These are phyloP conservation scores for Cynara cardunculus DNA, from an alignment of 129 eudicot genomes.

Conservation along the genomic window DNA sequence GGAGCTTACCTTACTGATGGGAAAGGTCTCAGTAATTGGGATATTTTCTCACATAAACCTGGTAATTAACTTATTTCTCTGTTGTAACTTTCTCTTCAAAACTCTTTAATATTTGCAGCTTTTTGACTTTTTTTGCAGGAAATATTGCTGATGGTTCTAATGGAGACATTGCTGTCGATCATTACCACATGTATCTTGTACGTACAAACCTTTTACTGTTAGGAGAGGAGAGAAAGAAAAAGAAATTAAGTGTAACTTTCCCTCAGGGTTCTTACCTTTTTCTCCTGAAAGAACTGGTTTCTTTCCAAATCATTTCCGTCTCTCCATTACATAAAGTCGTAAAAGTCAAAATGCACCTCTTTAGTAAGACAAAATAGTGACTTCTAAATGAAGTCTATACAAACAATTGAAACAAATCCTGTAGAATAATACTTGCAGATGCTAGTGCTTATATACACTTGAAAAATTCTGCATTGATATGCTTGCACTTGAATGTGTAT, in stretches of 20 bases:
- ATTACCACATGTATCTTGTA: conserved; percentile 68
- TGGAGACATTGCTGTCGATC: conserved; percentile 75
- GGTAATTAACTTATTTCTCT: conserved; percentile 30
- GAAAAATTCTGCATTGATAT: not conserved
- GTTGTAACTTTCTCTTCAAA: not conserved
- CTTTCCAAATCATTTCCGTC: not conserved
- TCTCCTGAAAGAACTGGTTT: not conserved
- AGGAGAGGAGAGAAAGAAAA: no score
- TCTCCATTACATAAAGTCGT: not conserved
- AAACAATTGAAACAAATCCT: not conserved
- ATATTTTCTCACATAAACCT: conserved; percentile 57
- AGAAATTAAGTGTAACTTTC: not conserved
- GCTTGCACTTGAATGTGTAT: not conserved
- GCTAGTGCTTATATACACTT: not conserved
- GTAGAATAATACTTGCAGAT: not conserved
- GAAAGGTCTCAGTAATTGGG: conserved; percentile 87
- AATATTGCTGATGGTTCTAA: conserved; percentile 60
- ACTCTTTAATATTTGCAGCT: not conserved
- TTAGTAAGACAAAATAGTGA: not conserved
- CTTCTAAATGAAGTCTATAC: not conserved
- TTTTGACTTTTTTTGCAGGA: conserved; percentile 28
- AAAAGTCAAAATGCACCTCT: not conserved
- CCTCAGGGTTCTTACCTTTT: not conserved
- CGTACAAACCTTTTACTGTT: not conserved
- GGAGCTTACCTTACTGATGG: conserved; percentile 76